phyloP scores from a whole-genome alignment of 139 green algal genomes.

The Raphidocelis subcapitata region DNA sequence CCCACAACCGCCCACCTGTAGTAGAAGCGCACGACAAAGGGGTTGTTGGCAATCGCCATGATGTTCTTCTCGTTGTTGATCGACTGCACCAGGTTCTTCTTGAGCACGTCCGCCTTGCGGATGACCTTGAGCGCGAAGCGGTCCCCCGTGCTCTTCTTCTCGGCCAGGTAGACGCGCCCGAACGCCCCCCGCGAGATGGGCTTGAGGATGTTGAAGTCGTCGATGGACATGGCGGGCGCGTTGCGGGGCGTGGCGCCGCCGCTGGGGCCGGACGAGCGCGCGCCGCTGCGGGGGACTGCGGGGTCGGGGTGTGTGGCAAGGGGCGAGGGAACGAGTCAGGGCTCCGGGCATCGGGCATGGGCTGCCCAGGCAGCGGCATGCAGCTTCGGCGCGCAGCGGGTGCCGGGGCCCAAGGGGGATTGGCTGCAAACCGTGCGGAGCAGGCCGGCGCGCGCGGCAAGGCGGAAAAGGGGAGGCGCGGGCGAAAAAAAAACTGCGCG shows the following conservation, averaged over 20 bases:
- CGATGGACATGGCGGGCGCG: constrained; percentile 59
- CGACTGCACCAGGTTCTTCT: constrained; percentile 94
- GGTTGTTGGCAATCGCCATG: constrained; percentile 83
- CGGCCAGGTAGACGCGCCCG: constrained; percentile 91
- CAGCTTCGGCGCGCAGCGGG: too few species aligned
- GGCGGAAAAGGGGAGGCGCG: too few species aligned
- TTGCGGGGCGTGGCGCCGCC: constrained; percentile 27
- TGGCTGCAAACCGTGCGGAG: too few species aligned
- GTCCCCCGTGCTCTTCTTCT: constrained; percentile 78
- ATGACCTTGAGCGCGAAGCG: constrained; percentile 80
- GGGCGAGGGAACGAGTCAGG: too few species aligned
- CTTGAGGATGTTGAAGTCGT: constrained; percentile 97
- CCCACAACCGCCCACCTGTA: constrained; percentile 56
- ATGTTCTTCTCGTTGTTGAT: constrained; percentile 95
- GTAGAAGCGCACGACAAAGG: constrained; percentile 90
- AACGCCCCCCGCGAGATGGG: constrained; percentile 92
- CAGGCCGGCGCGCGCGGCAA: too few species aligned
- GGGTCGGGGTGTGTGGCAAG: too few species aligned
- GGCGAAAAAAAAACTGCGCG: too few species aligned
- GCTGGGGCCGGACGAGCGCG: neutral
- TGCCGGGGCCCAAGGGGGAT: too few species aligned
- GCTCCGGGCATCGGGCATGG: too few species aligned
- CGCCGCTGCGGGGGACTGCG: neutral
- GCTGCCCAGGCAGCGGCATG: too few species aligned
- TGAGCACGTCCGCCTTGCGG: constrained; percentile 90